phyloP scores from a whole-genome alignment of 2,329 filamentous ascomycete species.

The Macroventuria anomochaeta region DNA sequence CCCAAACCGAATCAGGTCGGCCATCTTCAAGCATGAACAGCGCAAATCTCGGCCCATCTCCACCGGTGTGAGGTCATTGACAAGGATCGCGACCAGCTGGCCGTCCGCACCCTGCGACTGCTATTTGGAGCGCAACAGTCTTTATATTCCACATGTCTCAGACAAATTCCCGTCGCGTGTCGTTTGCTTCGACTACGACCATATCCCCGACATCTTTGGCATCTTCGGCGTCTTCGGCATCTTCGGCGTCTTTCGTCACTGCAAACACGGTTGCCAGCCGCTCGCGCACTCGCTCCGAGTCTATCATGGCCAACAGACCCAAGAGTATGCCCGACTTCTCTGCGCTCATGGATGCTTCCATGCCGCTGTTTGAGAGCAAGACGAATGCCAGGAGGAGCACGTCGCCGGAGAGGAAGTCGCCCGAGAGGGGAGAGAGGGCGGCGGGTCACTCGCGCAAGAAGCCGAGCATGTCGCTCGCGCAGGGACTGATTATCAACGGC shows the following conservation, averaged over 20 bases:
- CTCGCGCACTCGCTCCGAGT: conserved; percentile 10
- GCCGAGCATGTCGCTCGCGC: conserved; percentile 43
- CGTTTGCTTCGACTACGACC: conserved; percentile 16
- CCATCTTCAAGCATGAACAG: conserved; percentile 13
- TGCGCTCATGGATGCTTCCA: conserved; percentile 38
- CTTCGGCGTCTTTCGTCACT: not conserved
- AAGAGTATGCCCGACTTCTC: conserved; percentile 48
- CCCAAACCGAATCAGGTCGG: conserved; percentile 1
- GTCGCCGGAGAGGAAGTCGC: conserved; percentile 34
- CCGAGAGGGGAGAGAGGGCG: conserved; percentile 21
- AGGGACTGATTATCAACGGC: conserved; percentile 45
- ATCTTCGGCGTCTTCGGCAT: too few relatives aligned
- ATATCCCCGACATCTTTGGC: not conserved
- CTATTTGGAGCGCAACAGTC: conserved; percentile 21
- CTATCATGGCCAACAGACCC: conserved; percentile 24
- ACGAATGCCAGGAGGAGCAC: conserved; percentile 29
- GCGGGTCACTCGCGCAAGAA: conserved; percentile 35
- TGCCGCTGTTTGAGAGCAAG: conserved; percentile 33
- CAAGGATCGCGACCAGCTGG: conserved; percentile 38
- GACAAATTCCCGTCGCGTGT: conserved; percentile 12
- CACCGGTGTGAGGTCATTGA: conserved; percentile 45
- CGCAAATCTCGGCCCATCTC: conserved; percentile 13
- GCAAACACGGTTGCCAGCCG: conserved; percentile 8
- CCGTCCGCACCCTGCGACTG: conserved; percentile 20
- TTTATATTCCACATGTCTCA: conserved; percentile 18